Percentiles rank a stretch among this genome's conserved stretches.
These are phyloP conservation scores for Lepidium africanum DNA, from an alignment of 345 rosid species.

Conservation along the genomic window DNA sequence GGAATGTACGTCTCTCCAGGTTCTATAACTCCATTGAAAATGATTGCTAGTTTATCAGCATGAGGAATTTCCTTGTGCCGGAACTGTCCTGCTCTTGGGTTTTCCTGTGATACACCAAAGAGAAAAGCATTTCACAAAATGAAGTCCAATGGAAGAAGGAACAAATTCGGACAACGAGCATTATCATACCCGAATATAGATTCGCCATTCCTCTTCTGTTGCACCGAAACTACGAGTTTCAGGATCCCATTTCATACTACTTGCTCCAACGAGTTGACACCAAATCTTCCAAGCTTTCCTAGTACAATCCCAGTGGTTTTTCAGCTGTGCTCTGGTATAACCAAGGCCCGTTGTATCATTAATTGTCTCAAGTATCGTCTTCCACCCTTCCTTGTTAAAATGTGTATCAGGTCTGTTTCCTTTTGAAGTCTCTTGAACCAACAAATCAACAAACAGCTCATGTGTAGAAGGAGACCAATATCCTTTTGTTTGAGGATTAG, in stretches of 20 bases:
- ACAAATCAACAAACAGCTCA: constrained; percentile 39
- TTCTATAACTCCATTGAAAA: constrained; percentile 30
- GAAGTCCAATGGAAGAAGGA: not conserved
- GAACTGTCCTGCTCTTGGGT: constrained; percentile 40
- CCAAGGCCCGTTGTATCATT: constrained; percentile 30
- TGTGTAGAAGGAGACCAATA: constrained; percentile 42
- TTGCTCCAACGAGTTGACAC: constrained; percentile 36
- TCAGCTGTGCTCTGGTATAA: constrained; percentile 37
- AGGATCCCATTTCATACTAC: constrained; percentile 47
- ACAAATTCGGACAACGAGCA: not conserved
- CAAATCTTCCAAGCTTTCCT: constrained; percentile 50
- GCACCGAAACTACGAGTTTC: constrained; percentile 35
- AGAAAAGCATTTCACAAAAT: not conserved
- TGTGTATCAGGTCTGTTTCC: constrained; percentile 41
- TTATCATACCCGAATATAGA: constrained; percentile 27
- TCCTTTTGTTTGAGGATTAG: constrained; percentile 29
- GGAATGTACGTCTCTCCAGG: constrained; percentile 31
- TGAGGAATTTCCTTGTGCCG: constrained; percentile 36
- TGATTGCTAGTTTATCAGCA: constrained; percentile 34
- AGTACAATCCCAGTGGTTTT: constrained; percentile 42
- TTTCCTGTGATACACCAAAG: constrained; percentile 26
- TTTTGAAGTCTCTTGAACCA: constrained; percentile 36
- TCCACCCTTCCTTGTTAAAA: constrained; percentile 47
- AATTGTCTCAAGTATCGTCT: constrained; percentile 35
- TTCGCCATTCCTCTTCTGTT: constrained; percentile 38